Base-by-base conservation (phyloP, 495 filamentous ascomycete genomes). In the Clohesyomyces aquaticus region DNA sequence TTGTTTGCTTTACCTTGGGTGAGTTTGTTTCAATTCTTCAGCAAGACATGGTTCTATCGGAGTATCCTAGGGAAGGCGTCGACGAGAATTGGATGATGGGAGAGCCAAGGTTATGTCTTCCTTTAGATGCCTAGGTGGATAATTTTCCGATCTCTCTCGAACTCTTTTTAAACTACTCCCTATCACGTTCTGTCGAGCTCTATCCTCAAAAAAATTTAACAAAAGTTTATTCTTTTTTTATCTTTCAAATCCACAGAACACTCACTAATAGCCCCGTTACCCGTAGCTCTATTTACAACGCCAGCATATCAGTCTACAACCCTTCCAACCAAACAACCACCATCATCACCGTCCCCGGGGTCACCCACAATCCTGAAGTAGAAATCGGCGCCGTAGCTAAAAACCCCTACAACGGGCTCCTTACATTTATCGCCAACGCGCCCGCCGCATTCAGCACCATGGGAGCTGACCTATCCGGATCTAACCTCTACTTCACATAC, bases 391-490 rank as follows among this genome's bases (percentile, higher is more conserved):
- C 35, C 51, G 59, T 63, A 2, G 25, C 25, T 16, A 18, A 14
- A 12, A 63, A 63, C 27, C 59, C 42, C 4, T 32, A 14, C 14
- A 38, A 41, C 25, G 55, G 49, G 22, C 35, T 55, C 42, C 26
- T 63, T 0, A 32, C 55, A 9, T 63, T 50, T 16, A 38, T 55
- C 49, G 50, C 55, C 41, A 50, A 63, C 21, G 49, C 49, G 1
- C 32, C 32, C 11, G 35, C 59, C 1, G 50, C 59, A 6, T 63
- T 63, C 41, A 26, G 16, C 14, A 63, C 59, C 18, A 19, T 18
- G 9, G 59, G 59, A 11, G 23, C 53, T 25, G 59, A 63, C 42
- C 32, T 63, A 22, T 55, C 50, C 1, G 59, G 59, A 2, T 55
- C 59, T 1, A 63, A 63, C 26, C 19, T 29, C 42, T 4, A 47